These are phyloP conservation scores for Tricholoma terreum DNA, from an alignment of 768 basidiomycete species.

Conservation along the genomic window DNA sequence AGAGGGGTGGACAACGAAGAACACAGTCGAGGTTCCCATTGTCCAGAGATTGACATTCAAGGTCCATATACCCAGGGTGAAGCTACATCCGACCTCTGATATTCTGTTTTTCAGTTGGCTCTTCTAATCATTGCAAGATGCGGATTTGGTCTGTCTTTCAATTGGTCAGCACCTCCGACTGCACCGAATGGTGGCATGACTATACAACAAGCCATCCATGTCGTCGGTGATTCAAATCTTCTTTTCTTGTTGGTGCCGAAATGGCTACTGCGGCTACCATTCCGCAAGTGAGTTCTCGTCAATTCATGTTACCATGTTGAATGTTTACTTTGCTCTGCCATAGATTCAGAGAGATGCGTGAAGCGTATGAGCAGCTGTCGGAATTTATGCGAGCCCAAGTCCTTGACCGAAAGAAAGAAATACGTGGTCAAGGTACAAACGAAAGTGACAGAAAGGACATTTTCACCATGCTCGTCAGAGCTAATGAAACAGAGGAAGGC, in stretches of 20 bases:
- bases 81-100: not conserved
- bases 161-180: constrained; percentile 37
- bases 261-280: constrained; percentile 37
- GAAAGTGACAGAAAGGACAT: constrained; percentile 24
- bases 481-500: constrained; percentile 40
- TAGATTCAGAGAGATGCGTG: constrained; percentile 26
- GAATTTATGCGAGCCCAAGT: constrained; percentile 40
- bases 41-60: constrained; percentile 31
- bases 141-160: constrained; percentile 44
- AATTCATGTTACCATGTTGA: not conserved
- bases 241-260: constrained; percentile 28
- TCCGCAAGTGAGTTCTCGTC: constrained; percentile 26
- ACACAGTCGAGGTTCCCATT: constrained; percentile 18
- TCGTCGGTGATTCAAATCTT: constrained; percentile 29
- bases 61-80: constrained; percentile 8
- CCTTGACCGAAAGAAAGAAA: constrained; percentile 28
- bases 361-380: constrained; percentile 29
- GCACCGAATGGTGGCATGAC: constrained; percentile 36
- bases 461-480: constrained; percentile 43
- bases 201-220: constrained; percentile 34
- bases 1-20: constrained; percentile 26
- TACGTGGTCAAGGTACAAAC: constrained; percentile 11
- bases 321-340: not conserved
- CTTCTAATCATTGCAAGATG: constrained; percentile 43
- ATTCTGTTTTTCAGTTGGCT: constrained; percentile 29